Evolutionary conservation across 1,284 basidiomycete genomes (phyloP).

Genomic region (Tilletia caries): DNA sequence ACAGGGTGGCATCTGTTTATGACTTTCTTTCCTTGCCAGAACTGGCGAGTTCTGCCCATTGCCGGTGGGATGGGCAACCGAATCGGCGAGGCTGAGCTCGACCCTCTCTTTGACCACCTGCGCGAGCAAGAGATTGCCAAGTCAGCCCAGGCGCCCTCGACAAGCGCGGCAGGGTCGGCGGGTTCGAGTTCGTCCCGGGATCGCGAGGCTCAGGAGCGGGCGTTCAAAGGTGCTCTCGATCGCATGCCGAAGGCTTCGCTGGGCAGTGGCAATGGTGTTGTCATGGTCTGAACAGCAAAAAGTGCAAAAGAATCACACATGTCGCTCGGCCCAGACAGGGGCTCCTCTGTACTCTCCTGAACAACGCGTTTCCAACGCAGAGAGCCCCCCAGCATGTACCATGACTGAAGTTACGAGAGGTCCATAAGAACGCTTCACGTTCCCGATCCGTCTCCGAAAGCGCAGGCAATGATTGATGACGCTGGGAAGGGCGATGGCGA

Average conservation of each 20-base stretch:
- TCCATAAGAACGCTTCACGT: too few species aligned
- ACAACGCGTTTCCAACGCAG: too few species aligned
- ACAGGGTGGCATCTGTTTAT: background rate
- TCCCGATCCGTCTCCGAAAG: too few species aligned
- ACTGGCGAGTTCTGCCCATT: constrained; percentile 46
- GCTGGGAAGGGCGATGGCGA: too few species aligned
- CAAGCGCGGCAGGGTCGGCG: background rate
- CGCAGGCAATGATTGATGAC: too few species aligned
- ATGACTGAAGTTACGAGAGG: too few species aligned
- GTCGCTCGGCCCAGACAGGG: too few species aligned
- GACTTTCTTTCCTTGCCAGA: constrained; percentile 17
- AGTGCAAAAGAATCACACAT: too few species aligned
- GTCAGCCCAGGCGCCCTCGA: background rate
- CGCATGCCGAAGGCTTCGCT: constrained; percentile 13
- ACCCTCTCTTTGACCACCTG: constrained; percentile 31
- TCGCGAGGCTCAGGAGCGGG: constrained; percentile 17
- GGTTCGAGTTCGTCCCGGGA: constrained; percentile 17
- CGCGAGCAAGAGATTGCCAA: background rate
- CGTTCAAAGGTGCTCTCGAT: constrained; percentile 24
- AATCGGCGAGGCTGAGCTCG: constrained; percentile 43
- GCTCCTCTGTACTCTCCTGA: too few species aligned
- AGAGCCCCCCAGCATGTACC: too few species aligned
- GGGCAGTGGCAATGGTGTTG: constrained; percentile 46
- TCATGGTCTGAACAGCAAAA: constrained; percentile 39
- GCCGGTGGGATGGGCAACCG: constrained; percentile 47